Evolutionary conservation across 768 basidiomycete species (phyloP), one percentile per base, ranked within the genome.

Genomic region (Tricholoma furcatifolium): DNA sequence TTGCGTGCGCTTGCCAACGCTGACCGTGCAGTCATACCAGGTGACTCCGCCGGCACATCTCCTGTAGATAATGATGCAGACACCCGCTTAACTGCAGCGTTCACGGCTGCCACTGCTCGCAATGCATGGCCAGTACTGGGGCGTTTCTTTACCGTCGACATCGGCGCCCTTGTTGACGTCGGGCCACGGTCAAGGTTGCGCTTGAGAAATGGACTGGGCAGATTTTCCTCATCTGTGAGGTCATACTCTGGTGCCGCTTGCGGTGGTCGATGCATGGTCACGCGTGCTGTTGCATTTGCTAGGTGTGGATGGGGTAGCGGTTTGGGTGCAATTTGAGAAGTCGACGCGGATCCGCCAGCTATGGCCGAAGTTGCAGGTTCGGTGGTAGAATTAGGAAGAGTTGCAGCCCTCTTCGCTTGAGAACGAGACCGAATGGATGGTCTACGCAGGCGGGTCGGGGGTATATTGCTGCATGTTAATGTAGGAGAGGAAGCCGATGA

Each of bases 191-290:
- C 45, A 20, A 59, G 40, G 9, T 54, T 57, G 10, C 80, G 75
- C 63, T 86, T 87, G 39, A 93, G 64, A 69, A 93, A 93, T 5
- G 91, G 91, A 63, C 88, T 90, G 0, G 91, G 91, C 0, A 93
- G 75, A 65, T 91, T 92, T 66, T 91, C 90, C 64, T 91, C 91
- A 63, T 93, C 89, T 0, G 75, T 74, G 9, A 87, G 60, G 65
- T 91, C 84, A 60, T 91, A 93, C 53, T 78, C 70, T 3, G 82
- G 50, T 27, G 27, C 73, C 3, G 78, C 57, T 6, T 65, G 59
- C 20, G 53, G 61, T n/a, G 62, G 60, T 24, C 60, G 62, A 1
- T 68, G 60, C 20, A 65, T 51, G 9, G 71, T 59, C 0, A 61
- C 50, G 11, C 60, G 55, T 14, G 58, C 53, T 4, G 56, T 38